Base-by-base conservation (phyloP, 2,329 filamentous ascomycete species). In the Pseudogymnoascus sp. region DNA sequence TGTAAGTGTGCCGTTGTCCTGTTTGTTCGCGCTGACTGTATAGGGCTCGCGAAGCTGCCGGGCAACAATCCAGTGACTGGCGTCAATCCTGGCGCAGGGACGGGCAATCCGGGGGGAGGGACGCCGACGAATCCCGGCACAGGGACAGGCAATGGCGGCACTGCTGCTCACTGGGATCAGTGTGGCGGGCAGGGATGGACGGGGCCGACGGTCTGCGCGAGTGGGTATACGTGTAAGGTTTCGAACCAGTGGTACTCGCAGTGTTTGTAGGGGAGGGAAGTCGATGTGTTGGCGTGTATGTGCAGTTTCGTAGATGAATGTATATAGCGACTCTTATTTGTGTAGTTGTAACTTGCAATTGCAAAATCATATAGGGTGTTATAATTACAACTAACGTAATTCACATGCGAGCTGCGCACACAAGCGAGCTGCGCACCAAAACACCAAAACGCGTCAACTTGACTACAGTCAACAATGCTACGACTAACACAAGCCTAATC, bases 1-100 rank as follows among this genome's bases (percentile, higher is more conserved):
- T 81, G 78, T 78, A 72, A 74, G 77, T 75, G 62, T 33, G 46
- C 46, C 1, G 8, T 11, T 16, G 7, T 16, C 14, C 10, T 28
- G 24, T 31, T 16, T 53, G 46, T 53, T 53, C 24, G 4, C 46
- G 7, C 24, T 59, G 16, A 46, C 11, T 4, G 31, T 38, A 19
- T 46, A 66, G 63, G 61, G 65, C 61, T 66, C 24, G 33, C n/a
- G 11, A 26, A 46, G 12, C 37, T 66, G 22, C 63, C 61, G 11
- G 65, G 63, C 14, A 35, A 46, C n/a, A 61, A 64, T 24, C 61
- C 61, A 7, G 43, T 66, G 6, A 61, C 60, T 8, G 60, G 60
- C 19, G 22, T 50, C n/a, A 46, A 41, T 35, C 60, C 60, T 12
- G 60, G 60, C n/a, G 60, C 60, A 3, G 60, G 60, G 4, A 31